These are phyloP conservation scores for Tetracentron sinense DNA, from an alignment of 164 flowering plant species.

Conservation along the genomic window DNA sequence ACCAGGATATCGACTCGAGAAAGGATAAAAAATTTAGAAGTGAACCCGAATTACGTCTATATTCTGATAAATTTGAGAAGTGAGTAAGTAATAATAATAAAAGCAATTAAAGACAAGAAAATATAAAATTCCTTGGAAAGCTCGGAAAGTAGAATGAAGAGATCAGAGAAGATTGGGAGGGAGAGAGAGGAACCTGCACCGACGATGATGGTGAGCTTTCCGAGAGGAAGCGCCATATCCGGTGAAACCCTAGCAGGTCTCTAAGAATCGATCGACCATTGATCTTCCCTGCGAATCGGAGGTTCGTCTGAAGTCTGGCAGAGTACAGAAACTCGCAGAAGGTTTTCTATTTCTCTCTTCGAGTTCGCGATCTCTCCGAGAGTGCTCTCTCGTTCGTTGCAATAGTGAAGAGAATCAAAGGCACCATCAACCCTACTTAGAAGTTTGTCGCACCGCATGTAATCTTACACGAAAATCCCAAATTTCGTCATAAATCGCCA, in stretches of 20 bases:
- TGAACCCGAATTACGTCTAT: neutral
- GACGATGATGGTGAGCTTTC: slow-evolving; percentile 65
- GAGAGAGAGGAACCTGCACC: slow-evolving; percentile 65
- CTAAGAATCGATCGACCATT: neutral
- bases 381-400: too few relatives aligned
- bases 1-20: neutral
- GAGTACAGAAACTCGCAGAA: neutral
- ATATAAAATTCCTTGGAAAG: neutral
- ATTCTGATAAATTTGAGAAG: neutral
- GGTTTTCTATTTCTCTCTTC: neutral
- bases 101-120: neutral
- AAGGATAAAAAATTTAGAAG: neutral
- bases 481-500: too few relatives aligned
- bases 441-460: too few relatives aligned
- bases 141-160: neutral
- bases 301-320: neutral
- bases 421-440: too few relatives aligned
- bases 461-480: too few relatives aligned
- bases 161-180: neutral
- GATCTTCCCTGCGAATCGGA: slow-evolving; percentile 1
- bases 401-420: too few relatives aligned
- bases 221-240: slow-evolving; percentile 71
- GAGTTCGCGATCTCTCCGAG: neutral
- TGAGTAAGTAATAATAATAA: neutral
- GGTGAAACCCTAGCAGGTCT: slow-evolving; percentile 2